Conservation (phyloP, 2,329 filamentous ascomycete species). For the Calycina herbarum region DNA sequence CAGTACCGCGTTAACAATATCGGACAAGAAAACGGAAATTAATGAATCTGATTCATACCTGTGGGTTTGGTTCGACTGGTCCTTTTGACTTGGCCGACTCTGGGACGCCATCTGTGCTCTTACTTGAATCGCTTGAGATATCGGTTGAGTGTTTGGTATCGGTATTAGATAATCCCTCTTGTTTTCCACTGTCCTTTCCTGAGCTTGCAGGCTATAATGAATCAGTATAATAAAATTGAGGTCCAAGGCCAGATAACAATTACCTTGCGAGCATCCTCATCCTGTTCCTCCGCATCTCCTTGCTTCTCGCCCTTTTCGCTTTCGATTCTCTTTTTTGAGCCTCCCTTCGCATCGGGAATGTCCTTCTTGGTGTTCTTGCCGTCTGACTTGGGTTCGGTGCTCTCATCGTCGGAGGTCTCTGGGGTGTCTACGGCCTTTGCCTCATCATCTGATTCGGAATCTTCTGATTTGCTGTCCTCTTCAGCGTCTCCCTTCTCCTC, state of each 20-base stretch:
- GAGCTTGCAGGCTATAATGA: slow-evolving; percentile 28
- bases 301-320: slow-evolving; percentile 36
- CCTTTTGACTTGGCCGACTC: slow-evolving; percentile 56
- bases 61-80: slow-evolving; percentile 42
- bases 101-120: slow-evolving; percentile 58
- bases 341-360: slow-evolving; percentile 42
- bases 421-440: slow-evolving; percentile 32
- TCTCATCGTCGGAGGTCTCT: slow-evolving; percentile 38
- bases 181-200: slow-evolving; percentile 50
- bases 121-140: slow-evolving; percentile 44
- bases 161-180: slow-evolving; percentile 52
- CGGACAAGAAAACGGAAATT: background rate
- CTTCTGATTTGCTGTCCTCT: slow-evolving; percentile 37
- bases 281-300: slow-evolving; percentile 26
- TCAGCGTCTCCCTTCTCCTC: slow-evolving; percentile 34
- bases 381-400: slow-evolving; percentile 20
- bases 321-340: slow-evolving; percentile 41
- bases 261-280: slow-evolving; percentile 20
- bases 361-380: slow-evolving; percentile 37
- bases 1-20: background rate
- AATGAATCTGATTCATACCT: slow-evolving; percentile 29
- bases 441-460: slow-evolving; percentile 34
- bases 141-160: slow-evolving; percentile 51
- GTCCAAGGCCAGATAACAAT: background rate
- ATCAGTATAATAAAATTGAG: slow-evolving; percentile 16